A percentile compares a stretch with the other conserved stretches of the same genome.
phyloP scores from a whole-genome alignment of 805 yeast species.

The Candida golubevii region DNA sequence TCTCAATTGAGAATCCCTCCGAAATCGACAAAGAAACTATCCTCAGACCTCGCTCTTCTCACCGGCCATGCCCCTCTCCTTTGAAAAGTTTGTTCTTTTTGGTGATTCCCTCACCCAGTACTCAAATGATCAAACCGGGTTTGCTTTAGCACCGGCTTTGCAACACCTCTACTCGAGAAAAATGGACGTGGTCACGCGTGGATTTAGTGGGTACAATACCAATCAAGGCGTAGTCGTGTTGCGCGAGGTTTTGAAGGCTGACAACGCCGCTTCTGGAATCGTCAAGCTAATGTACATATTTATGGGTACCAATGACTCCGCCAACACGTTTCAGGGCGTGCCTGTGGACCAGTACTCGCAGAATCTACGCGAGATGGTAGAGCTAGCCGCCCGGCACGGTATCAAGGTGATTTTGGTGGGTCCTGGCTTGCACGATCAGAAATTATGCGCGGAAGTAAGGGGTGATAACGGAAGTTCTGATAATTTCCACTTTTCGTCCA shows the following conservation, averaged over 20 bases:
- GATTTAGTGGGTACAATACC: slow-evolving; percentile 73
- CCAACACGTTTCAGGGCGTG: slow-evolving; percentile 38
- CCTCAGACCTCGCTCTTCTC: not conserved
- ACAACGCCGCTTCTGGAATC: slow-evolving; percentile 17
- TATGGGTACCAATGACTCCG: slow-evolving; percentile 76
- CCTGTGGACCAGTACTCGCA: slow-evolving; percentile 43
- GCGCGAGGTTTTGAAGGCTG: slow-evolving; percentile 45
- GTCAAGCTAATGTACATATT: slow-evolving; percentile 54
- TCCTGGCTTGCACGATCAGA: slow-evolving; percentile 54
- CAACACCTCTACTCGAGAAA: slow-evolving; percentile 51
- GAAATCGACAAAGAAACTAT: too few species aligned
- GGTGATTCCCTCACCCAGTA: slow-evolving; percentile 72
- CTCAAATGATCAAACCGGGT: slow-evolving; percentile 39
- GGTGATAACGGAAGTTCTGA: slow-evolving; percentile 14
- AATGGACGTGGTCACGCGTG: slow-evolving; percentile 68
- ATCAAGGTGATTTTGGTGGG: slow-evolving; percentile 58
- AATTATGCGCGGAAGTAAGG: not conserved
- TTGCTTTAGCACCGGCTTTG: slow-evolving; percentile 49
- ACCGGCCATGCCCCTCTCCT: slow-evolving; percentile 3
- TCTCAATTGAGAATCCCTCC: too few species aligned
- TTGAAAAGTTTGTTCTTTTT: slow-evolving; percentile 51
- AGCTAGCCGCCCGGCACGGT: slow-evolving; percentile 33
- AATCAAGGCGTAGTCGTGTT: slow-evolving; percentile 46
- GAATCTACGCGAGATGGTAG: slow-evolving; percentile 46
- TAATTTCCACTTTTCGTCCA: slow-evolving; percentile 26